Evolutionary conservation across 352 stramenopile species (phyloP).

Genomic region (Phytopythium chamaehyphon): DNA sequence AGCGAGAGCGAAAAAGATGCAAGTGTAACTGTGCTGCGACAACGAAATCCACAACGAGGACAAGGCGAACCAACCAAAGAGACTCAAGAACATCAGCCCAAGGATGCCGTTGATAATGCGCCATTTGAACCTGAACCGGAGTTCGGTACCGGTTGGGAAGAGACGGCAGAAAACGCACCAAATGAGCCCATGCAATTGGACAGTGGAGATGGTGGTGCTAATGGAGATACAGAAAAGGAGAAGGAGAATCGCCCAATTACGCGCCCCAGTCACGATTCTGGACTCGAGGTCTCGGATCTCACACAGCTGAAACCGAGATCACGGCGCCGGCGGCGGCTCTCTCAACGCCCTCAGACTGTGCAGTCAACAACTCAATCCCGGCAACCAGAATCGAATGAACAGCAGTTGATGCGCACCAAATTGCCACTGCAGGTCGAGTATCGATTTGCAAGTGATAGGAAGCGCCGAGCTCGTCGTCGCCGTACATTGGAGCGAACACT

Average conservation of each 20-base stretch:
- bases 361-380: neutral
- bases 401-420: constrained; percentile 43
- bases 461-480: constrained; percentile 34
- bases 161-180: neutral
- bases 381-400: neutral
- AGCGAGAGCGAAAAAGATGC: constrained; percentile 20
- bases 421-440: constrained; percentile 60
- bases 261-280: neutral
- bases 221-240: neutral
- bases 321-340: constrained; percentile 1
- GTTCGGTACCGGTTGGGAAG: neutral
- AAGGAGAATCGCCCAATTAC: neutral
- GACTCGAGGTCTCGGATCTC: constrained; percentile 4
- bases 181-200: neutral
- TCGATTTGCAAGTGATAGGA: constrained; percentile 46
- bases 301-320: constrained; percentile 4
- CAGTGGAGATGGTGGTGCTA: neutral
- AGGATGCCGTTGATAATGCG: neutral
- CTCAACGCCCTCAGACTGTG: neutral
- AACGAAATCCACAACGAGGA: neutral
- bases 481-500: constrained; percentile 37
- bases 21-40: neutral
- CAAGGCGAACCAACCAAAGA: neutral
- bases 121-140: constrained; percentile 6
- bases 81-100: neutral